Evolutionary conservation across 495 filamentous ascomycete genomes (phyloP), one percentile per base, ranked within the genome.

Genomic region (Viridothelium virens): DNA sequence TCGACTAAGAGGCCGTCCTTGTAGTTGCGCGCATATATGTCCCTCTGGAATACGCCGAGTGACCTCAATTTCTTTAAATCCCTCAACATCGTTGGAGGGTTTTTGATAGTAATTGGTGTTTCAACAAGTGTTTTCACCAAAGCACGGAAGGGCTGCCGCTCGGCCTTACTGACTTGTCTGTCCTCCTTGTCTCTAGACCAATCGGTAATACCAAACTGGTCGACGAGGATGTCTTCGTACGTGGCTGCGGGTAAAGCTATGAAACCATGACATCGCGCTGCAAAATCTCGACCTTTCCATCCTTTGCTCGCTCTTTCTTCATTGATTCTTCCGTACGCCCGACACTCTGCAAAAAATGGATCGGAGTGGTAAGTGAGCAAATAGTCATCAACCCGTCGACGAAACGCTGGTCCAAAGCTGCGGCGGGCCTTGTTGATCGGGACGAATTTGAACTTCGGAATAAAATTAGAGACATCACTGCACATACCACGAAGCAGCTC

Each of bases 261-360:
- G 31, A 59, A 59, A 6, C 53, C 53, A 59, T 59, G 53, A 36
- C 53, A 59, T 2, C 25, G 53, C n/a, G 36, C 53, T 34, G 2
- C 53, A 59, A 59, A 7, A 59, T 59, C 31, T 36, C 31, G 25
- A 36, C 5, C 31, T 33, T 59, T 36, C 31, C 25, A 34, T 36
- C 14, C 6, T 36, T 59, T 59, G 0, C 31, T 59, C 31, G 53
- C 31, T 36, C 31, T 59, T 59, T 33, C 7, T 14, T 59, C 53
- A 6, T 59, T 59, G 31, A 59, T 59, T 2, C 14, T 59, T 59
- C 53, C 53, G 31, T 59, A 59, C 31, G 31, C 53, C 53, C 53
- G n/a, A 36, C 53, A 59, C 4, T 59, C 53, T 36, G 53, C 53
- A 59, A 59, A 59, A 31, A 59, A 59, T 36, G 53, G 53, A 59